Base-by-base conservation (phyloP, 2,329 filamentous ascomycete species). In the Lomentospora prolificans region DNA sequence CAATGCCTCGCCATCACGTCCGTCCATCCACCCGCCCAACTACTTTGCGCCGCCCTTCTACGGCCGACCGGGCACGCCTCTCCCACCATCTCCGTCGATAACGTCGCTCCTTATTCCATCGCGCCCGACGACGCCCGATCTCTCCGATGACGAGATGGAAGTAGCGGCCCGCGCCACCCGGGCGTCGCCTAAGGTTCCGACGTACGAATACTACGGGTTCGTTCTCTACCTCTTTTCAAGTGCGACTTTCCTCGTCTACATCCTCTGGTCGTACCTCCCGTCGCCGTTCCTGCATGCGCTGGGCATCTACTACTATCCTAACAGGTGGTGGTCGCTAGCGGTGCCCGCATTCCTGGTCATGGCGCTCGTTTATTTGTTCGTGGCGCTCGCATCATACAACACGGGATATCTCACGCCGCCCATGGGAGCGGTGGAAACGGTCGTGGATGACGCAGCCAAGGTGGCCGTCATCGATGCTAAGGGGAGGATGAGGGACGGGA, bases 181-280 rank as follows among this genome's bases (percentile, higher is more conserved):
- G 56, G 91, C 90, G 1, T 86, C 86, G 55, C 94, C 94, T 1
- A 90, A 94, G 67, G 91, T 99, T 2, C 94, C 94, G n/a, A 99
- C 94, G 0, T 97, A 99, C 74, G 94, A 99, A 69, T 99, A 97
- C 80, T 97, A 97, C 69, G 94, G 94, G 67, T 99, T 99, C 72
- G 92, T 95, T 55, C 81, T 99, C 52, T 97, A 99, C 73, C 80
- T 99, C 39, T 89, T 92, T 66, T 91, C 87, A 59, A 89, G 86
- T 22, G 76, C 94, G 53, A 84, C 84, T 2, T 97, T 97, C 67
- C 75, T 87, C 66, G 77, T 81, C 65, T 87, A 82, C 68, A 73
- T 85, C 12, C 74, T 85, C 9, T 96, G 91, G 94, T 87, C 87
- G 12, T 97, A 94, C 71, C 83, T 97, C 4, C 94, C 94, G 0